phyloP scores from a whole-genome alignment of 768 basidiomycete genomes.

The Lentinula detonsa region DNA sequence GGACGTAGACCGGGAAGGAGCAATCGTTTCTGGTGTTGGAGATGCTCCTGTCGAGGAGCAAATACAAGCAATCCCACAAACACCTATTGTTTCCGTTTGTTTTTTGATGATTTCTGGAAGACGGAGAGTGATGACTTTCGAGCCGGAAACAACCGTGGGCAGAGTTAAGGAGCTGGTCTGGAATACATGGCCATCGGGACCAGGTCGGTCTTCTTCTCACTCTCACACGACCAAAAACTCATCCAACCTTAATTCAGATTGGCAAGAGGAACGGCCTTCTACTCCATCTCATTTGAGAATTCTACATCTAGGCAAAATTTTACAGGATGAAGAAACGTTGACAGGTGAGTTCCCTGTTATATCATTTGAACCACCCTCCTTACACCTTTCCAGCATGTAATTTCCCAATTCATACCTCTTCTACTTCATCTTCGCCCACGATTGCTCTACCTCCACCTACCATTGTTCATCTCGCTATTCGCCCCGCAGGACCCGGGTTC shows the following conservation, averaged over 20 bases:
- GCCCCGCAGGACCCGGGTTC: slow-evolving; percentile 36
- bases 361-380: not conserved
- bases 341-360: slow-evolving; percentile 27
- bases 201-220: not conserved
- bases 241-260: slow-evolving; percentile 36
- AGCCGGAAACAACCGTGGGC: slow-evolving; percentile 68
- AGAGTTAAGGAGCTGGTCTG: slow-evolving; percentile 80
- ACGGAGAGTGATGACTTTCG: slow-evolving; percentile 67
- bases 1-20: not conserved
- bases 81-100: slow-evolving; percentile 58
- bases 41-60: not conserved
- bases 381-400: slow-evolving; percentile 5
- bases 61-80: slow-evolving; percentile 37
- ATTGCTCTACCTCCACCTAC: slow-evolving; percentile 32
- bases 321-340: slow-evolving; percentile 81
- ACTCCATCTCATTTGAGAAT: slow-evolving; percentile 73
- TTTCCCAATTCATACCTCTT: slow-evolving; percentile 6
- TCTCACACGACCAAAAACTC: not conserved
- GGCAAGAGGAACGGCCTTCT: slow-evolving; percentile 75
- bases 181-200: slow-evolving; percentile 76
- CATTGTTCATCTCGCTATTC: slow-evolving; percentile 72
- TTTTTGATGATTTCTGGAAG: slow-evolving; percentile 70
- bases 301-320: slow-evolving; percentile 69
- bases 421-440: slow-evolving; percentile 9
- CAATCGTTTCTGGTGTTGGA: not conserved